Conservation (phyloP, 331 rosid species). For the Ulmus americana region DNA sequence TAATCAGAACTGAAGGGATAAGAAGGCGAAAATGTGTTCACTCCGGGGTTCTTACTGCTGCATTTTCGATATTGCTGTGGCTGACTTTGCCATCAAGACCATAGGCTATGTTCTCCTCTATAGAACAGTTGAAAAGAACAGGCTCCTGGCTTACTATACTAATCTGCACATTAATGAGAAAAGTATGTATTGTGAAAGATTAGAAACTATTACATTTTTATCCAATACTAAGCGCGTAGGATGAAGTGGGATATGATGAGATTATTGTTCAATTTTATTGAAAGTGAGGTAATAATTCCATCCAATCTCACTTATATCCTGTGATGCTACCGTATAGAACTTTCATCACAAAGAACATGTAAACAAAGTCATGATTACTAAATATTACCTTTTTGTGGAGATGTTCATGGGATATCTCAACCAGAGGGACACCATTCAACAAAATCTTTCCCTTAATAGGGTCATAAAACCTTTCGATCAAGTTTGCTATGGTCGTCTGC, state of each 20-base stretch:
- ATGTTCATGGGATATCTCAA: slow-evolving; percentile 65
- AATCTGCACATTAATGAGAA: slow-evolving; percentile 42
- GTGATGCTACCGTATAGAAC: no score
- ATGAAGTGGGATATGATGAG: no score
- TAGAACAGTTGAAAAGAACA: slow-evolving; percentile 66
- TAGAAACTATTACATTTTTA: background rate
- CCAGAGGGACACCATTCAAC: slow-evolving; percentile 64
- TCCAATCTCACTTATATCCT: no score
- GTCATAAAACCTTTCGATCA: slow-evolving; percentile 78
- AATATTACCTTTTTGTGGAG: slow-evolving; percentile 60
- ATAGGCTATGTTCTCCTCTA: slow-evolving; percentile 76
- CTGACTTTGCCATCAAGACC: slow-evolving; percentile 61
- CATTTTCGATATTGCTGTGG: slow-evolving; percentile 41
- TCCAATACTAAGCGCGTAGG: background rate
- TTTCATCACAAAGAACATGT: no score
- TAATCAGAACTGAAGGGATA: slow-evolving; percentile 10
- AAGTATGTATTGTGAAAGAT: background rate
- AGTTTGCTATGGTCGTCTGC: slow-evolving; percentile 83
- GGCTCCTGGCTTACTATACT: slow-evolving; percentile 88
- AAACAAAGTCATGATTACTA: slow-evolving; percentile 21
- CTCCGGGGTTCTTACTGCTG: slow-evolving; percentile 42
- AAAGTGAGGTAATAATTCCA: no score
- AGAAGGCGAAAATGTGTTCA: slow-evolving; percentile 3
- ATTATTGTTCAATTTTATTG: no score
- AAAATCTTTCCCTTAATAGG: slow-evolving; percentile 59